These are phyloP conservation scores for Corymbia maculata DNA, from an alignment of 345 rosid genomes.

Conservation along the genomic window DNA sequence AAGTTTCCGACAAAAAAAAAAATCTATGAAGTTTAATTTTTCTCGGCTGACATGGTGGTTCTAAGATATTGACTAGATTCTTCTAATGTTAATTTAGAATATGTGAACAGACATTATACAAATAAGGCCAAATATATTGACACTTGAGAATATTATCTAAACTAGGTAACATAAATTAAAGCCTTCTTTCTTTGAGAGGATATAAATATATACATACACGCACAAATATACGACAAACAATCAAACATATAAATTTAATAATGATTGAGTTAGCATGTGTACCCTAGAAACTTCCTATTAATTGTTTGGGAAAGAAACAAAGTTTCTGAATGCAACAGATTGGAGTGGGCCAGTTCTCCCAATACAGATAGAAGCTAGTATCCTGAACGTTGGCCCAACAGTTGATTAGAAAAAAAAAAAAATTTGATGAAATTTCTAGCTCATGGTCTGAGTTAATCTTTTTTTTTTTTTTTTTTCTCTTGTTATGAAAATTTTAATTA, in stretches of 20 bases:
- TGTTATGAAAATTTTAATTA: neutral
- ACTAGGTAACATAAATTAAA: neutral
- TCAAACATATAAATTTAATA: neutral
- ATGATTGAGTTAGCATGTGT: neutral
- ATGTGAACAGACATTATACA: neutral
- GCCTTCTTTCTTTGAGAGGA: neutral
- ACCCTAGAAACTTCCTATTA: neutral
- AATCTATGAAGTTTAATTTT: neutral
- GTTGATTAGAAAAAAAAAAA: neutral
- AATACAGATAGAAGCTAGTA: neutral
- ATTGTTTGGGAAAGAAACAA: neutral
- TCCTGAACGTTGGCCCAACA: neutral
- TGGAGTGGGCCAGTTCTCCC: neutral
- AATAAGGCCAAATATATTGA: neutral
- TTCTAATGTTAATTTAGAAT: neutral
- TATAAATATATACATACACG: neutral
- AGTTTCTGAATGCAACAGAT: neutral
- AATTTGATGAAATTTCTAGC: neutral
- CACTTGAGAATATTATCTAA: neutral
- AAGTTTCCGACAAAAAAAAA: no score
- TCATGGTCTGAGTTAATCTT: neutral
- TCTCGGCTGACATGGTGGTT: neutral
- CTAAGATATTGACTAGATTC: neutral
- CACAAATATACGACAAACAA: neutral
- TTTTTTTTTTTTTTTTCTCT: neutral